Base-by-base conservation (phyloP, 1,139 yeast genomes). In the Scheffersomyces quercinus region DNA sequence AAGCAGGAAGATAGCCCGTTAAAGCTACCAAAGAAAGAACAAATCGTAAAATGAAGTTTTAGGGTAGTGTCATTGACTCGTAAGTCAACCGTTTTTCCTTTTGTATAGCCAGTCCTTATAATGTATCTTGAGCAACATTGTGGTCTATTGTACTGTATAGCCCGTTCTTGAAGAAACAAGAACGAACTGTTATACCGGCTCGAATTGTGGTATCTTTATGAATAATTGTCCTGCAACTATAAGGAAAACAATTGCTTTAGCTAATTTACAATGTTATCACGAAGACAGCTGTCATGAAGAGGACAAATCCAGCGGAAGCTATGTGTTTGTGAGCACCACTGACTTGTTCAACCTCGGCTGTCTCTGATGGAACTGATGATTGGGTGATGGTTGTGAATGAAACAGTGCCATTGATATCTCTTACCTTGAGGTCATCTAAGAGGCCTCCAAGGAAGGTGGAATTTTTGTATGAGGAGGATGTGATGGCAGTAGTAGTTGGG, bases 221-320 rank as follows among this genome's bases (percentile, higher is more conserved):
- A 42, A 46, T 40, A 51, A 53, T 54, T 55, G 59, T 48, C 60
- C 60, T 33, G 60, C 59, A 55, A 55, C 52, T 49, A 50, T 42
- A 48, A 41, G 44, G 51, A 37, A 20, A 20, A 20, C 26, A 20
- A 20, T 20, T 20, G 26, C 24, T 20, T 20, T 20, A 45, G 33
- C n/a, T 13, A 30, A 15, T 9, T 31, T 31, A 31, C 20, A 31
- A 31, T 11, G 20, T n/a, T 6, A 31, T 31, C 9, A 20, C 35
- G 24, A 13, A 31, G 10, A 31, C 35, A 13, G 35, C n/a, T 15
- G 11, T 12, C 35, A 31, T 14, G 4, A 31, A 10, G 7, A 31
- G 20, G 5, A 31, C 20, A 14, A 31, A 11, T 31, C 35, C 35
- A 11, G 24, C 20, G 11, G 35, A 20, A 31, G 24, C 20, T 31